Conservation (phyloP, 2,329 filamentous ascomycete genomes). For the Scedosporium aurantiacum region DNA sequence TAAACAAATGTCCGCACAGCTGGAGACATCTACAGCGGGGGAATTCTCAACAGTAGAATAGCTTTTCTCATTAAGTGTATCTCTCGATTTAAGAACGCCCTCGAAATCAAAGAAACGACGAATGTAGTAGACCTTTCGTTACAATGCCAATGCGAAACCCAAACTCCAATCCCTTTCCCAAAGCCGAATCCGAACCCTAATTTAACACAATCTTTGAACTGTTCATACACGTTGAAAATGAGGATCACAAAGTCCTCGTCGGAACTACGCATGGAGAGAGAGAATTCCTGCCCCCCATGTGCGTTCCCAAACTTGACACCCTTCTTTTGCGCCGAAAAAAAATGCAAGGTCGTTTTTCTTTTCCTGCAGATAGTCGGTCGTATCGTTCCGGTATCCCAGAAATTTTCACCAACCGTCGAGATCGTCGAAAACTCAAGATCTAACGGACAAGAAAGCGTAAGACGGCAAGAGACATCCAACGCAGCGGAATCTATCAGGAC, state of each 20-base stretch:
- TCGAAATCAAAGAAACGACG: not conserved
- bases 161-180: not conserved
- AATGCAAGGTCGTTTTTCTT: not conserved
- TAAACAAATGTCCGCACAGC: not conserved
- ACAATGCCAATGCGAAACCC: not conserved
- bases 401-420: not conserved
- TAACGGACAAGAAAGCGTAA: not conserved
- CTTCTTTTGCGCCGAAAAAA: not conserved
- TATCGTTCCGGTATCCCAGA: not conserved
- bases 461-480: not conserved
- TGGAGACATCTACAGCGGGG: not conserved
- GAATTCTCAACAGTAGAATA: not conserved
- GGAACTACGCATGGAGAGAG: not conserved
- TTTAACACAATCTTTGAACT: not conserved
- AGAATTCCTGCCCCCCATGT: not conserved
- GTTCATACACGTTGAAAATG: not conserved
- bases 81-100: not conserved
- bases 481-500: no score
- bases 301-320: not conserved
- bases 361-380: not conserved
- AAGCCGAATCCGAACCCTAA: not conserved
- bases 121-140: not conserved
- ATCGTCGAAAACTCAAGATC: no score
- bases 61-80: not conserved
- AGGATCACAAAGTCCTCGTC: not conserved